Evolutionary conservation across 192 early-diverging fungal genomes (phyloP).

Genomic region (Neocallimastix lanati): DNA sequence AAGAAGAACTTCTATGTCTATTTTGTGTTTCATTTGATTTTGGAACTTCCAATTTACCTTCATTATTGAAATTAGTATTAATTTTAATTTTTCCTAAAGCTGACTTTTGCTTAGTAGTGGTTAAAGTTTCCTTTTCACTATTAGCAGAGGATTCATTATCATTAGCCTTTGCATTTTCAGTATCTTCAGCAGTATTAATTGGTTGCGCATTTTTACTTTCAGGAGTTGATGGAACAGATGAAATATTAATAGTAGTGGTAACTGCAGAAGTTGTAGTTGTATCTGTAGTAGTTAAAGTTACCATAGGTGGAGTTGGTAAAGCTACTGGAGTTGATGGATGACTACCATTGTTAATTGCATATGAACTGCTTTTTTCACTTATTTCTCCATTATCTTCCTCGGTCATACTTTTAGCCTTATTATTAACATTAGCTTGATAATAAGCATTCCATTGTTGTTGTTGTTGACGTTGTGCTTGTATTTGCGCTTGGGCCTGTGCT

Average conservation of each 20-base stretch:
- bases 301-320: slow-evolving; percentile 3
- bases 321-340: slow-evolving; percentile 2
- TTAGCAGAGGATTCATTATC: slow-evolving; percentile 1
- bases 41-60: slow-evolving; percentile 16
- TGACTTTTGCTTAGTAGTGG: not conserved
- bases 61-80: not conserved
- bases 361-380: slow-evolving; percentile 11
- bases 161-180: not conserved
- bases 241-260: not conserved
- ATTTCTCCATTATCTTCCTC: slow-evolving; percentile 10
- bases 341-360: not conserved
- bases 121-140: slow-evolving; percentile 4
- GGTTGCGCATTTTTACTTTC: not conserved
- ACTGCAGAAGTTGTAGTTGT: not conserved
- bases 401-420: slow-evolving; percentile 10
- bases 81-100: not conserved
- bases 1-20: slow-evolving; percentile 39
- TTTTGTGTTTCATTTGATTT: slow-evolving; percentile 18
- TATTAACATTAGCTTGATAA: slow-evolving; percentile 8
- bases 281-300: not conserved
- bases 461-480: too few species aligned
- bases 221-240: not conserved
- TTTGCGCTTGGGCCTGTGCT: too few species aligned
- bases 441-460: not conserved
- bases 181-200: slow-evolving; percentile 4